A percentile compares a stretch with the other conserved stretches of the same genome.
Evolutionary conservation across 2,329 filamentous ascomycete genomes (phyloP).

Genomic region (Claviceps sp.): DNA sequence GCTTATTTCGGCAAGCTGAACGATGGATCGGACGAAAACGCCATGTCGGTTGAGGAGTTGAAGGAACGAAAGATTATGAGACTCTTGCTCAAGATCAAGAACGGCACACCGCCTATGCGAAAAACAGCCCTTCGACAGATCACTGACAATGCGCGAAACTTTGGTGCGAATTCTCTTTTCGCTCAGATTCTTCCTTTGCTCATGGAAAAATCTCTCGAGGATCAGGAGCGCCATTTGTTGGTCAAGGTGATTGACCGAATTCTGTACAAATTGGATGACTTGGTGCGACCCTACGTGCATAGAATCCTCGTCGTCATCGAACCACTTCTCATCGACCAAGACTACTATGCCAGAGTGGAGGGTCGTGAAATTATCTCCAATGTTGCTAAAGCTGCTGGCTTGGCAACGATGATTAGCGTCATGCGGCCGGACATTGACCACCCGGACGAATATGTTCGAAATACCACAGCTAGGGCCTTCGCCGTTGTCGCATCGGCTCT

Average conservation of each 20-base stretch:
- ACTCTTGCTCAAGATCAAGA: constrained; percentile 93
- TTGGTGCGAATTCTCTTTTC: constrained; percentile 86
- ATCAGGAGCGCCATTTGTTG: constrained; percentile 92
- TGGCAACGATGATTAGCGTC: constrained; percentile 98
- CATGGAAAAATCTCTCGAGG: constrained; percentile 96
- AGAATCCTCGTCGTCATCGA: constrained; percentile 98
- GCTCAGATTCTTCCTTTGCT: constrained; percentile 93
- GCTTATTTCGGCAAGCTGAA: constrained; percentile 96
- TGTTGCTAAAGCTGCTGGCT: constrained; percentile 85
- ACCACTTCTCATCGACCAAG: constrained; percentile 96
- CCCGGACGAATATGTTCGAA: constrained; percentile 94
- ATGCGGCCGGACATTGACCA: constrained; percentile 99
- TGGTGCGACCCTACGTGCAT: constrained; percentile 92
- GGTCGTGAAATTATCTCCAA: constrained; percentile 98
- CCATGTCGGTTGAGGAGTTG: constrained; percentile 82
- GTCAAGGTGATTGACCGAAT: constrained; percentile 99
- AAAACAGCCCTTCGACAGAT: constrained; percentile 96
- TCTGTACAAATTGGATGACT: constrained; percentile 93
- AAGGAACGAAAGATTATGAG: constrained; percentile 99
- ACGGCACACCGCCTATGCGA: constrained; percentile 94
- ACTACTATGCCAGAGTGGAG: constrained; percentile 97
- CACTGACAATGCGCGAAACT: constrained; percentile 92
- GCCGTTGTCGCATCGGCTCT: constrained; percentile 93
- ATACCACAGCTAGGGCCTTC: constrained; percentile 93
- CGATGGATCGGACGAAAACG: constrained; percentile 83